Evolutionary conservation across 2,329 filamentous ascomycete species (phyloP).

Genomic region (Cladosporium halotolerans): DNA sequence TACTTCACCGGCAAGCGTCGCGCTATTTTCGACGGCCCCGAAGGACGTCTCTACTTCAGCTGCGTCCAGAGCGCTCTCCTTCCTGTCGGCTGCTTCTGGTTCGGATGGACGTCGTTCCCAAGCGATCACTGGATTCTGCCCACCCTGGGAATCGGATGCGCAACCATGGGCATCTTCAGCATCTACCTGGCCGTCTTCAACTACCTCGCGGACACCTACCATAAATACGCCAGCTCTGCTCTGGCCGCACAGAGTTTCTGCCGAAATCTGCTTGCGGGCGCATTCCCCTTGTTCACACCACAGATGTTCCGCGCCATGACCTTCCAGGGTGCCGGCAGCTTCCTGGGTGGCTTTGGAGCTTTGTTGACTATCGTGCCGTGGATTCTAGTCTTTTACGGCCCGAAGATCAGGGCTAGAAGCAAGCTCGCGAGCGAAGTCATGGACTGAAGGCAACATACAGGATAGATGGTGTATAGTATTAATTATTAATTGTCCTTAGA

Average conservation of each 20-base stretch:
- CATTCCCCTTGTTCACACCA: constrained; percentile 71
- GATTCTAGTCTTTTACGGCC: constrained; percentile 74
- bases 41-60: constrained; percentile 75
- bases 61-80: constrained; percentile 70
- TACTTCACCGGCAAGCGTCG: constrained; percentile 24
- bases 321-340: constrained; percentile 61
- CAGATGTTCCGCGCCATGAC: constrained; percentile 69
- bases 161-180: constrained; percentile 79
- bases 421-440: constrained; percentile 57
- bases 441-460: constrained; percentile 12
- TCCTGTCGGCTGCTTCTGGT: constrained; percentile 74
- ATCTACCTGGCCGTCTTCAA: constrained; percentile 89
- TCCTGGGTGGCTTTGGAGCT: constrained; percentile 66
- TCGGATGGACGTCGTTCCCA: constrained; percentile 62
- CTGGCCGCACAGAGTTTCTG: constrained; percentile 82
- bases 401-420: constrained; percentile 66
- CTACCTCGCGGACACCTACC: constrained; percentile 84
- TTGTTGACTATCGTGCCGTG: constrained; percentile 76
- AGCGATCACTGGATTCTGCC: constrained; percentile 67
- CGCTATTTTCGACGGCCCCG: constrained; percentile 50
- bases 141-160: constrained; percentile 61
- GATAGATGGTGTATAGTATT: not conserved
- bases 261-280: constrained; percentile 73
- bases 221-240: constrained; percentile 76
- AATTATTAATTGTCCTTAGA: not conserved